Evolutionary conservation across 305 asterid species (phyloP), one percentile per base, ranked within the genome.

Genomic region (Lippia alba): DNA sequence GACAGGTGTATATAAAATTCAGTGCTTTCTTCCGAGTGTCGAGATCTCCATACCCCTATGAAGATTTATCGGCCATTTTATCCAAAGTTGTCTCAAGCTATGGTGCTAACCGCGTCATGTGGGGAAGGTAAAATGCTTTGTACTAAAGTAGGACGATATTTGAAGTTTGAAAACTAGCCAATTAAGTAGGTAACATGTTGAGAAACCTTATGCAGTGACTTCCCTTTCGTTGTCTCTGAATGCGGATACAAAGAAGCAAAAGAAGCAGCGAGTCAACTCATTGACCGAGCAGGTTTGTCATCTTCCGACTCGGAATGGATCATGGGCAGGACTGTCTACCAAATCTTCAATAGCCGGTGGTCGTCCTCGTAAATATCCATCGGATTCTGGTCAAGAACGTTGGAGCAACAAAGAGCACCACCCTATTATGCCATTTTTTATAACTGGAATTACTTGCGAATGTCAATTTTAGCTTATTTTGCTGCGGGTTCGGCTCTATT

Each of bases 21-120:
- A 93, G 98, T 74, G 98, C 91, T 41, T 82, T 91, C 17, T 89
- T 91, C 79, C 82, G 98, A 76, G 86, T 89, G 70, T 91, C 97
- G 0, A 86, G 96, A 85, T 65, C 72, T 58, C 79, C 84, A 17
- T 83, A 78, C 76, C 97, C 97, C 1, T 90, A 76, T 53, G 83
- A 83, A 61, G 98, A 92, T 78, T 67, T 90, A 61, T 76, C 86
- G 15, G 64, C 68, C 36, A 61, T 84, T 64, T 80, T 90, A 54
- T 76, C 88, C 6, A 80, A 73, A 71, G 34, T 89, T 12, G 88
- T 90, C 69, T 78, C 92, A 61, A 80, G 89, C 82, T 91, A 83
- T 64, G 97, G 98, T 16, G 97, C 96, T 64, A 83, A 85, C 75
- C 91, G 89, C 45, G 66, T 91, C 72, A 91, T 93, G 97, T 91